Evolutionary conservation across 768 basidiomycete species (phyloP).

Genomic region (Phanerochaete sordida): DNA sequence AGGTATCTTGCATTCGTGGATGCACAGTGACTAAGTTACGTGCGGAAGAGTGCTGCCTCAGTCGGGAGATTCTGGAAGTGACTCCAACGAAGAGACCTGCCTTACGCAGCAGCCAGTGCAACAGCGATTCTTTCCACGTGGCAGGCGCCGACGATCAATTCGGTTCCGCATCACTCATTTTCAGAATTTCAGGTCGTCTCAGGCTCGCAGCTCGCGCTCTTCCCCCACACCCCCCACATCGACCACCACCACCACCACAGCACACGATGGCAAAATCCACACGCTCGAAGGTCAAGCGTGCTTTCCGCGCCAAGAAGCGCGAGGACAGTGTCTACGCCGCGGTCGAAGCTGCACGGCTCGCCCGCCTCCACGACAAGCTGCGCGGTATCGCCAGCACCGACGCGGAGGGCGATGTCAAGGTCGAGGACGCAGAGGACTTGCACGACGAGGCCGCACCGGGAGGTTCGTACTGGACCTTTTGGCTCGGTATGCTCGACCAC

Average conservation of each 20-base stretch:
- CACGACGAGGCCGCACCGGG: constrained; percentile 20
- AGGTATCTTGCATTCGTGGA: no score
- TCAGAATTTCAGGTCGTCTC: background rate
- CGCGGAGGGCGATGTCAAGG: constrained; percentile 26
- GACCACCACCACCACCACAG: background rate
- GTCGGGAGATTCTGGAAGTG: no score
- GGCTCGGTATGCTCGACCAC: constrained; percentile 57
- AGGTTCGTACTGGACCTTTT: constrained; percentile 55
- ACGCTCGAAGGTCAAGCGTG: constrained; percentile 78
- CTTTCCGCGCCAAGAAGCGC: constrained; percentile 75
- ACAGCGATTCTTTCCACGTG: background rate
- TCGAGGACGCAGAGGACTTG: constrained; percentile 30
- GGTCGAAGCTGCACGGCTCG: constrained; percentile 70
- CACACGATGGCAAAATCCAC: constrained; percentile 75
- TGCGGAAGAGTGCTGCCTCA: no score
- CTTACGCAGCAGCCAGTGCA: background rate
- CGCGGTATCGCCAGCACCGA: constrained; percentile 41
- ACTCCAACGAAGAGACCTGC: background rate
- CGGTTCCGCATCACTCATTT: background rate
- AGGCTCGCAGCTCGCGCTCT: background rate
- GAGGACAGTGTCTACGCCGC: constrained; percentile 72
- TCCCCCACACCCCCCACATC: background rate
- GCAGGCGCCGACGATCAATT: background rate
- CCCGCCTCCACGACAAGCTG: constrained; percentile 70
- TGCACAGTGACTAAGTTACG: no score